These are phyloP conservation scores for Karstenula rhodostoma DNA, from an alignment of 2,329 filamentous ascomycete species.

Conservation along the genomic window DNA sequence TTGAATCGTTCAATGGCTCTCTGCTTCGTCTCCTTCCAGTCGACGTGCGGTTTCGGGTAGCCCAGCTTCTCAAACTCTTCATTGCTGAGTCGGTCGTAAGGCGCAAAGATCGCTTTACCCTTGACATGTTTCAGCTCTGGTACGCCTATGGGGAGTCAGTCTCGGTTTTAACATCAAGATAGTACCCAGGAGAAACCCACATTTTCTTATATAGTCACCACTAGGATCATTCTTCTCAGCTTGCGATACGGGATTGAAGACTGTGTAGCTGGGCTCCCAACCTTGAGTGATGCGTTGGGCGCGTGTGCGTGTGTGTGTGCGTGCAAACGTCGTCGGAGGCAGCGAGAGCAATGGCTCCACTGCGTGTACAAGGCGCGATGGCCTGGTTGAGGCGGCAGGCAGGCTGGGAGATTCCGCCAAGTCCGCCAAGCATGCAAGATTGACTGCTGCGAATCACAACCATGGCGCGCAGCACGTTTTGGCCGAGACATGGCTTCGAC, in stretches of 20 bases:
- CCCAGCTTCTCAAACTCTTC: slow-evolving; percentile 59
- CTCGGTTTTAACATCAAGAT: background rate
- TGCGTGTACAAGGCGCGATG: background rate
- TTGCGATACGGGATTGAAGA: slow-evolving; percentile 55
- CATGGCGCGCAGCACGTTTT: slow-evolving; percentile 13
- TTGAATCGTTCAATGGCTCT: slow-evolving; percentile 56
- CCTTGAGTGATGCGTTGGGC: slow-evolving; percentile 62
- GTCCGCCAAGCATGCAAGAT: background rate
- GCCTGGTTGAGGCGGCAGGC: no score
- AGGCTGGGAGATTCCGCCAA: background rate
- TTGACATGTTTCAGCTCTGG: slow-evolving; percentile 50
- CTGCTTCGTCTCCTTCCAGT: slow-evolving; percentile 54
- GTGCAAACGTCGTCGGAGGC: background rate
- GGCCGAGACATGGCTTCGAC: slow-evolving; percentile 8
- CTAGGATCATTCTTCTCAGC: slow-evolving; percentile 50
- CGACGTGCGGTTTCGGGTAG: slow-evolving; percentile 56
- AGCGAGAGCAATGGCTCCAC: background rate
- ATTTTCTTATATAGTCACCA: slow-evolving; percentile 50
- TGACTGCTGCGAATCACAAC: slow-evolving; percentile 17
- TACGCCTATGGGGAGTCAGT: slow-evolving; percentile 32
- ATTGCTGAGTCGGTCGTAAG: slow-evolving; percentile 53
- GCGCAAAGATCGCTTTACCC: slow-evolving; percentile 60
- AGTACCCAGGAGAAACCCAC: slow-evolving; percentile 20
- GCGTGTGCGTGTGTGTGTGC: no score
- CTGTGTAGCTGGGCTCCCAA: slow-evolving; percentile 61